These are phyloP conservation scores for Aschersonia sp. DNA, from an alignment of 2,329 filamentous ascomycete species.

Conservation along the genomic window DNA sequence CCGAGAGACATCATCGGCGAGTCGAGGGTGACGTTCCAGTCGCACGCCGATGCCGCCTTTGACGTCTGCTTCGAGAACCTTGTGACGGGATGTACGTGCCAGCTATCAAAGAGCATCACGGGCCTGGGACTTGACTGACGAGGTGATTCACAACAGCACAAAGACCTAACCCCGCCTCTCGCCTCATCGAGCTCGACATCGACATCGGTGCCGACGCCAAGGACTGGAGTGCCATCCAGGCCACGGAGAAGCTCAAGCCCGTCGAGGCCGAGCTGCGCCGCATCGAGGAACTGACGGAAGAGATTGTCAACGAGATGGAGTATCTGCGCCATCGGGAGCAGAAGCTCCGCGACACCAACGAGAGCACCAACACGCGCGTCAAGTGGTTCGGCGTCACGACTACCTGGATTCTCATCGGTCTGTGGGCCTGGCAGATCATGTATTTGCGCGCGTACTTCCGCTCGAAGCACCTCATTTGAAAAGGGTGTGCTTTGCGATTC, in stretches of 20 bases:
- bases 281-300: slow-evolving; percentile 78
- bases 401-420: slow-evolving; percentile 74
- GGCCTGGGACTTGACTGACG: background rate
- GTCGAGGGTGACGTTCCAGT: slow-evolving; percentile 86
- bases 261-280: slow-evolving; percentile 88
- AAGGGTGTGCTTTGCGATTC: background rate
- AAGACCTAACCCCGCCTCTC: slow-evolving; percentile 35
- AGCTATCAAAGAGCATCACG: no score
- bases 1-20: slow-evolving; percentile 88
- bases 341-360: slow-evolving; percentile 94
- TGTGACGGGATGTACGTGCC: slow-evolving; percentile 44
- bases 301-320: slow-evolving; percentile 91
- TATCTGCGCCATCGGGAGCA: slow-evolving; percentile 84
- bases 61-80: slow-evolving; percentile 94
- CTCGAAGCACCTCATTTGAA: slow-evolving; percentile 28
- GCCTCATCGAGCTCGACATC: slow-evolving; percentile 80
- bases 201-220: slow-evolving; percentile 95
- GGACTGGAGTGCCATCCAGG: slow-evolving; percentile 95
- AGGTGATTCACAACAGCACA: slow-evolving; percentile 10
- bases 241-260: slow-evolving; percentile 93
- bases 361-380: slow-evolving; percentile 97
- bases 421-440: slow-evolving; percentile 95
- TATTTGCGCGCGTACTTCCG: slow-evolving; percentile 97
- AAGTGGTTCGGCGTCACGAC: slow-evolving; percentile 97
- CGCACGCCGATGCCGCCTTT: slow-evolving; percentile 80